Evolutionary conservation across 495 filamentous ascomycete species (phyloP).

Genomic region (Aspergillus diversus): DNA sequence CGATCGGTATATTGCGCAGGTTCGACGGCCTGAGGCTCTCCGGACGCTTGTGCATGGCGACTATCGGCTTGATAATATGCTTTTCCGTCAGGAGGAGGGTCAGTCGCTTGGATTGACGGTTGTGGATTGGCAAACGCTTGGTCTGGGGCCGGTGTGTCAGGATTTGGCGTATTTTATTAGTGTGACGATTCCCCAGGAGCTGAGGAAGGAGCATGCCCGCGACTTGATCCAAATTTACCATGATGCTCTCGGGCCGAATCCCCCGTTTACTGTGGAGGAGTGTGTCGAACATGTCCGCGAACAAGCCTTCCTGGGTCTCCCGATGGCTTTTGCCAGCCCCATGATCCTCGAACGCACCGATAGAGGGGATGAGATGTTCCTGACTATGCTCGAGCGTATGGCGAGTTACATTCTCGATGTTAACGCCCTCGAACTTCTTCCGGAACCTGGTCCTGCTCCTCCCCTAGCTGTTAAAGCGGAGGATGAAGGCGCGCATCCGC

Average conservation of each 20-base stretch:
- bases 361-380: slow-evolving; percentile 7
- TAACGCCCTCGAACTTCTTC: slow-evolving; percentile 2
- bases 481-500: not conserved
- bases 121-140: slow-evolving; percentile 4
- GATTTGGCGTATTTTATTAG: slow-evolving; percentile 1
- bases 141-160: not conserved
- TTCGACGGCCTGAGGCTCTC: not conserved
- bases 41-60: not conserved
- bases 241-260: slow-evolving; percentile 4
- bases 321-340: slow-evolving; percentile 4
- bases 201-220: not conserved
- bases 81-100: not conserved
- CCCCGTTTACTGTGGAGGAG: slow-evolving; percentile 1
- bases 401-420: not conserved
- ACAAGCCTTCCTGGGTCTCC: slow-evolving; percentile 3
- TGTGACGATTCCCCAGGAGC: not conserved
- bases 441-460: not conserved
- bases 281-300: slow-evolving; percentile 4
- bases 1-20: not conserved
- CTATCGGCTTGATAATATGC: slow-evolving; percentile 2
- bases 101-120: not conserved
- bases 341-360: slow-evolving; percentile 6
- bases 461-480: not conserved
- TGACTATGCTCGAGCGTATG: slow-evolving; percentile 4
- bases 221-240: not conserved